These are phyloP conservation scores for Pseudogymnoascus sp. DNA, from an alignment of 2,329 filamentous ascomycete species.

Conservation along the genomic window DNA sequence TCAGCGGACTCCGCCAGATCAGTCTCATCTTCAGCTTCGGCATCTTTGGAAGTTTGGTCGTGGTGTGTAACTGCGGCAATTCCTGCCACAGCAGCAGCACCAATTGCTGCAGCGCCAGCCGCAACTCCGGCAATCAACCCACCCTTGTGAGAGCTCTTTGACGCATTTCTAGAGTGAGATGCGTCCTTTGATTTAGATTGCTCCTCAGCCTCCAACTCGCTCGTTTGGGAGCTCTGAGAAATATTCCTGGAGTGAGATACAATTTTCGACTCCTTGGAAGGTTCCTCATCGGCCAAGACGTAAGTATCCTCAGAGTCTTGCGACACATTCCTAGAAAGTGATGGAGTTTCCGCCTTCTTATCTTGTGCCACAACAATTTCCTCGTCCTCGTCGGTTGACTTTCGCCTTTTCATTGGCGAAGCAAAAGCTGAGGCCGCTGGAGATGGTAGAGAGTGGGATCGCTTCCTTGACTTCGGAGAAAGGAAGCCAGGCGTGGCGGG, in stretches of 20 bases:
- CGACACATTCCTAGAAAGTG: slow-evolving; percentile 10
- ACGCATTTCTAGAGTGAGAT: not conserved
- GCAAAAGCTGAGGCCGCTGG: slow-evolving; percentile 18
- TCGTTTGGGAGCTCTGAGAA: not conserved
- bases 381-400: slow-evolving; percentile 9
- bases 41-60: slow-evolving; percentile 18
- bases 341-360: not conserved
- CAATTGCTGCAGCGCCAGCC: slow-evolving; percentile 17
- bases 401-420: slow-evolving; percentile 18
- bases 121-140: slow-evolving; percentile 15
- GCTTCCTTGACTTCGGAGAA: slow-evolving; percentile 19
- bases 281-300: not conserved
- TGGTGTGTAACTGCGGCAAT: slow-evolving; percentile 19
- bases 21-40: slow-evolving; percentile 14
- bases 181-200: not conserved
- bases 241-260: not conserved
- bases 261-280: not conserved
- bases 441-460: slow-evolving; percentile 26
- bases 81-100: slow-evolving; percentile 19
- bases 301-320: not conserved
- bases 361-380: not conserved
- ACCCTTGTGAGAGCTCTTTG: not conserved
- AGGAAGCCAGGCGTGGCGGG: slow-evolving; percentile 19
- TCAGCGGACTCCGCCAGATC: slow-evolving; percentile 25
- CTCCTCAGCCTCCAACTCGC: not conserved